A percentile compares a stretch with the other conserved stretches of the same genome.
Conservation (phyloP, 2,329 filamentous ascomycete genomes). For the Clonostachys solani region DNA sequence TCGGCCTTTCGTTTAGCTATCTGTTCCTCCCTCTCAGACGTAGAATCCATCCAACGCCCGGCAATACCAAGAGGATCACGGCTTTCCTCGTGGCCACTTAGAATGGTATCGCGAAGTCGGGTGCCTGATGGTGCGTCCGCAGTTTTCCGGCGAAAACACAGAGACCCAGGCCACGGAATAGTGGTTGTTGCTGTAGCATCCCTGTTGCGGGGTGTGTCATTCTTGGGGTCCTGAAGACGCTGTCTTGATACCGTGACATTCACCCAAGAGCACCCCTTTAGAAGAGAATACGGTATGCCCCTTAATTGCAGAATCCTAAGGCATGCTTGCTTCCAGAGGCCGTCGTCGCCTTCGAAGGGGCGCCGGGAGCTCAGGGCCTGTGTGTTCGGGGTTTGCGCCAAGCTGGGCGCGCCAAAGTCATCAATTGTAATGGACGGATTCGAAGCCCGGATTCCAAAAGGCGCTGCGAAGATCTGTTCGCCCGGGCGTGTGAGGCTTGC, state of each 20-base stretch:
- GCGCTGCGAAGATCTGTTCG: conserved; percentile 46
- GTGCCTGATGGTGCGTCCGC: conserved; percentile 32
- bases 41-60: conserved; percentile 40
- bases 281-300: conserved; percentile 37
- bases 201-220: conserved; percentile 34
- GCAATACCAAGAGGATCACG: conserved; percentile 45
- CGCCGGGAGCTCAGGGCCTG: conserved; percentile 38
- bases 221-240: conserved; percentile 33
- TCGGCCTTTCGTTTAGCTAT: conserved; percentile 45
- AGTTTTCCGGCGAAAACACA: conserved; percentile 47
- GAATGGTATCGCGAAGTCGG: conserved; percentile 30
- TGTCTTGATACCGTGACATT: conserved; percentile 43
- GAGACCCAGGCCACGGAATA: conserved; percentile 48
- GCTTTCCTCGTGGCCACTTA: conserved; percentile 30
- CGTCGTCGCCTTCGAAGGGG: conserved; percentile 32
- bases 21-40: conserved; percentile 40
- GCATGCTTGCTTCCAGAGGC: conserved; percentile 45
- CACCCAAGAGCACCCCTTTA: conserved; percentile 44
- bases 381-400: conserved; percentile 48
- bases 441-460: conserved; percentile 38
- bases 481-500: conserved; percentile 32
- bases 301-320: conserved; percentile 44
- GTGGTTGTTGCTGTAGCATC: conserved; percentile 26
- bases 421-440: conserved; percentile 11
- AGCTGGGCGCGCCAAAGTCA: conserved; percentile 22